Base-by-base conservation (phyloP, 1,284 basidiomycete species). In the Marasmius oreades region DNA sequence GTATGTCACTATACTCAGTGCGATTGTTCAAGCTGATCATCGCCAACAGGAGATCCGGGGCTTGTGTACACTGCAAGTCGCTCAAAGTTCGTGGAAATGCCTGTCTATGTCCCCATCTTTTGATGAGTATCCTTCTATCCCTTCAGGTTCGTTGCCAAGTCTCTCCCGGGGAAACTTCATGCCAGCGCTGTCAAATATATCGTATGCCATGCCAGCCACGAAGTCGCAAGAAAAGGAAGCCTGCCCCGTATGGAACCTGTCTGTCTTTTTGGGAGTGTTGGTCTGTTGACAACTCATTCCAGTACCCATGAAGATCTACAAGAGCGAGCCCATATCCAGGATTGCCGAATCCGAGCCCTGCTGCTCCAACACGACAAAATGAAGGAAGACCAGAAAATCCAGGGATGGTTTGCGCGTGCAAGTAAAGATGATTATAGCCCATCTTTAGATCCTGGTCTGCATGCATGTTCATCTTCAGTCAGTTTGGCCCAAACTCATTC, bases 261-360 rank as follows among this genome's bases (percentile, higher is more conserved):
- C 10, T 44, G 44, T 33, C 26, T n/a, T n/a, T n/a, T n/a, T n/a
- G n/a, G n/a, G n/a, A 42, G 22, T 45, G 11, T 28, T 44, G 22
- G 39, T 36, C 37, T 43, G 16, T 14, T 23, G 26, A 28, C 16
- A n/a, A 22, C 20, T 33, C 10, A 18, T n/a, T 45, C n/a, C 54
- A 84, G 82, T 8, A 82, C 81, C 8, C 82, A 84, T 55, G 82
- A 84, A 64, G 77, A 84, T 54, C 66, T 85, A 18, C 75, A 79
- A 61, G 71, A 78, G 61, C 73, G 69, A 53, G 75, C 79, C 2
- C 70, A 74, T 43, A 67, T 72, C 47, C 79, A 81, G 65, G 80
- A 83, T 61, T 61, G 71, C 20, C 69, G 78, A 57, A 82, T 85
- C 33, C 71, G 77, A 55, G 62, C 68, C 14, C 64, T 82, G 11